phyloP scores from a whole-genome alignment of 163 green algal genomes.

The Botryococcus braunii region DNA sequence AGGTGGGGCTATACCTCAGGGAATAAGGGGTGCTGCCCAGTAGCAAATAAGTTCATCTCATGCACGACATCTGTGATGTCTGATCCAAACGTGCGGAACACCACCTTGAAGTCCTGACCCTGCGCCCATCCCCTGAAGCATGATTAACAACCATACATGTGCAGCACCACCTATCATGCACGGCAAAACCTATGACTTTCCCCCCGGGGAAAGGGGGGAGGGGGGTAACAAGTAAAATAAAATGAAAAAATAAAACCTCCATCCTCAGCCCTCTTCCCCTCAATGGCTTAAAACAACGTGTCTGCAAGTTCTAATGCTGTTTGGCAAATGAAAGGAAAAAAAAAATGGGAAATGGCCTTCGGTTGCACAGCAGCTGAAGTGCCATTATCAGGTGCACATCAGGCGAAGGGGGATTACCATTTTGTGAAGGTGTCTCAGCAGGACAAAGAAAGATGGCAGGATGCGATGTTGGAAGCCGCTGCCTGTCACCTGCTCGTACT shows the following conservation, averaged over 20 bases:
- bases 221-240: no score
- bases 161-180: no score
- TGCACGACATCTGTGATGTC: conserved; percentile 28
- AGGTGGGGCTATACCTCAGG: conserved; percentile 9
- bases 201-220: no score
- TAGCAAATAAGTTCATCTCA: conserved; percentile 34
- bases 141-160: no score
- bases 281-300: no score
- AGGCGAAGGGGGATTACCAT: conserved; percentile 1
- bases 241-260: no score
- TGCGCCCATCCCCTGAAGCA: conserved; percentile 2
- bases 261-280: no score
- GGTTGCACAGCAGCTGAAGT: neutral
- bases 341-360: no score
- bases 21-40: conserved; percentile 26
- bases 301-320: no score
- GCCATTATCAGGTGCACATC: neutral
- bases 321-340: no score
- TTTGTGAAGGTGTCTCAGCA: conserved; percentile 29
- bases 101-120: conserved; percentile 23
- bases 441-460: conserved; percentile 35
- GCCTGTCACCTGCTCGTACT: conserved; percentile 1
- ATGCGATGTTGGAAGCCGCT: conserved; percentile 5
- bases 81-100: conserved; percentile 30
- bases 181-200: no score